Evolutionary conservation across 1,139 yeast species (phyloP).

Genomic region (Candida glucosophila): DNA sequence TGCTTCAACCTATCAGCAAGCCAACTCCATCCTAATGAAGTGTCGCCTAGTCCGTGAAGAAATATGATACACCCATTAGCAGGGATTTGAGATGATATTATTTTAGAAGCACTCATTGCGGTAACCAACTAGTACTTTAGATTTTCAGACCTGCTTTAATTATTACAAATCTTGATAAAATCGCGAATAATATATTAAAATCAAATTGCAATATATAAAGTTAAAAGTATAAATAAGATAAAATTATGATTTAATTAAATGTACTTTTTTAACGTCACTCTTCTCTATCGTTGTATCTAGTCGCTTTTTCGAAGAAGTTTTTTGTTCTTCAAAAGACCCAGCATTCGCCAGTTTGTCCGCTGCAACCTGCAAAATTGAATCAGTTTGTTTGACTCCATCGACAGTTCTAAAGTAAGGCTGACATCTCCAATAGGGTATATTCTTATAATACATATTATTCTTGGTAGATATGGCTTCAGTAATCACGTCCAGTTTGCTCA

Average conservation of each 20-base stretch:
- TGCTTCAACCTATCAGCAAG: conserved; percentile 44
- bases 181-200: too few species aligned
- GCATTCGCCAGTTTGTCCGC: conserved; percentile 11
- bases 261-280: too few species aligned
- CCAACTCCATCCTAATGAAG: conserved; percentile 86
- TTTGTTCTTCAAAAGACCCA: background rate
- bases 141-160: too few species aligned
- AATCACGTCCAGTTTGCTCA: conserved; percentile 41
- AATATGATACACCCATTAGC: conserved; percentile 60
- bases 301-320: too few species aligned
- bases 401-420: conserved; percentile 92
- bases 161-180: too few species aligned
- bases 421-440: conserved; percentile 93
- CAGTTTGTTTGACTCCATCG: conserved; percentile 51
- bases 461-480: conserved; percentile 44
- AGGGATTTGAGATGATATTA: conserved; percentile 14
- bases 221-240: too few species aligned
- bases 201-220: too few species aligned
- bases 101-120: conserved; percentile 14
- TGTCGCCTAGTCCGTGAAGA: conserved; percentile 87
- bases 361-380: conserved; percentile 33
- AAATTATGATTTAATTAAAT: too few species aligned
- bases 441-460: conserved; percentile 79
- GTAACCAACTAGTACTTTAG: too few species aligned
- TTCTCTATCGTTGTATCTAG: too few species aligned